phyloP scores from a whole-genome alignment of 106 monocot species.

The Apostasia shenzhenica region DNA sequence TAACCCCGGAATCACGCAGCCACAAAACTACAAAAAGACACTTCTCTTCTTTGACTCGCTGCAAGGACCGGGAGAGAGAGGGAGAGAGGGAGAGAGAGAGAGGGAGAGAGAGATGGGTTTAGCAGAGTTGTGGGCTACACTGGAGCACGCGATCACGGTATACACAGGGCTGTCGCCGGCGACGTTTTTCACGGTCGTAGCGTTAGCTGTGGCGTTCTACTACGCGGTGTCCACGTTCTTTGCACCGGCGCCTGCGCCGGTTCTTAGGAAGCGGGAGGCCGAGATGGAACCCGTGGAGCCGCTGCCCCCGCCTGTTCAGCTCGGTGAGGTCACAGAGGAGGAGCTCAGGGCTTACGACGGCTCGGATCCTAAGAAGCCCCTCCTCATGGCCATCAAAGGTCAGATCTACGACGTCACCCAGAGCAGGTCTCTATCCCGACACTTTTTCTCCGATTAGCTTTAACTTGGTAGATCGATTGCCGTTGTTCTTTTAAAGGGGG shows the following conservation, averaged over 20 bases:
- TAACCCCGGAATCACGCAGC: too few relatives aligned
- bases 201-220: conserved; percentile 28
- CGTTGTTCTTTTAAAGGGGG: too few relatives aligned
- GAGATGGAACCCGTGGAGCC: conserved; percentile 12
- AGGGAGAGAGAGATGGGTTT: conserved; percentile 7
- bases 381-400: conserved; percentile 51
- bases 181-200: conserved; percentile 37
- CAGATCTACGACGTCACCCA: conserved; percentile 71
- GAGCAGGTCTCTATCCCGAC: conserved; percentile 30
- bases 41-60: too few relatives aligned
- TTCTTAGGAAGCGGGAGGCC: not conserved
- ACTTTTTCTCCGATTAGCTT: not conserved
- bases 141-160: conserved; percentile 28
- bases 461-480: not conserved
- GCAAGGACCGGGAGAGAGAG: too few relatives aligned
- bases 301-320: conserved; percentile 41
- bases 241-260: conserved; percentile 4
- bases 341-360: conserved; percentile 50
- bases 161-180: conserved; percentile 50
- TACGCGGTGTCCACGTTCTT: conserved; percentile 19
- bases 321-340: conserved; percentile 50
- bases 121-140: conserved; percentile 24
- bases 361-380: conserved; percentile 21
- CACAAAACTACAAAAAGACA: too few relatives aligned
- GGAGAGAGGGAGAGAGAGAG: too few relatives aligned